phyloP scores from a whole-genome alignment of 163 green algal species.

The Chlorella variabilis region DNA sequence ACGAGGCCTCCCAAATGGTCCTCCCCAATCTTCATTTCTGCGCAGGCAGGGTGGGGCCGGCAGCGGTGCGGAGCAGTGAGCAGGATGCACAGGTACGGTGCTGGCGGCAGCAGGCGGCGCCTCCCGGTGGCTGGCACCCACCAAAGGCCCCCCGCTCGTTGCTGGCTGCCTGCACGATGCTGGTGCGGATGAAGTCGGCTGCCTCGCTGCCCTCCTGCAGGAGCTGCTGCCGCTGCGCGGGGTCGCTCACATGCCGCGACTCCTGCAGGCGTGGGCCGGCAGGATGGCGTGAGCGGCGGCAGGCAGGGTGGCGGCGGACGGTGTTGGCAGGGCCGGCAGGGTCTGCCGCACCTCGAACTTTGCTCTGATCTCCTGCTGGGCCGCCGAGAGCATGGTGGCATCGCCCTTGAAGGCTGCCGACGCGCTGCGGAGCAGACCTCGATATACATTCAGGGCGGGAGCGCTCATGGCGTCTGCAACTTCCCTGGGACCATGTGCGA shows the following conservation, averaged over 20 bases:
- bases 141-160: conserved; percentile 41
- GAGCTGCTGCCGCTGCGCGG: conserved; percentile 19
- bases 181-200: conserved; percentile 35
- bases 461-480: no score
- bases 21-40: conserved; percentile 32
- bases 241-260: conserved; percentile 1
- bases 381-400: conserved; percentile 41
- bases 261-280: conserved; percentile 1
- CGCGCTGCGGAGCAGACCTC: neutral
- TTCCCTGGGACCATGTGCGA: no score
- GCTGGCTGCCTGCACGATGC: conserved; percentile 40
- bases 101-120: no score
- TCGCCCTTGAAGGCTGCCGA: conserved; percentile 57
- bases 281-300: neutral
- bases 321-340: neutral
- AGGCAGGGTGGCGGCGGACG: neutral
- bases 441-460: no score
- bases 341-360: conserved; percentile 50
- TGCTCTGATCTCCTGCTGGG: conserved; percentile 41
- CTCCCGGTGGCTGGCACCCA: no score
- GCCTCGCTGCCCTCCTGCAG: conserved; percentile 33
- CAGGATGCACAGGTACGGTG: neutral
- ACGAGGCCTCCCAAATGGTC: conserved; percentile 24
- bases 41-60: neutral
- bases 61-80: neutral